These are phyloP conservation scores for Rhamnella rubrinervis DNA, from an alignment of 331 rosid genomes.

Conservation along the genomic window DNA sequence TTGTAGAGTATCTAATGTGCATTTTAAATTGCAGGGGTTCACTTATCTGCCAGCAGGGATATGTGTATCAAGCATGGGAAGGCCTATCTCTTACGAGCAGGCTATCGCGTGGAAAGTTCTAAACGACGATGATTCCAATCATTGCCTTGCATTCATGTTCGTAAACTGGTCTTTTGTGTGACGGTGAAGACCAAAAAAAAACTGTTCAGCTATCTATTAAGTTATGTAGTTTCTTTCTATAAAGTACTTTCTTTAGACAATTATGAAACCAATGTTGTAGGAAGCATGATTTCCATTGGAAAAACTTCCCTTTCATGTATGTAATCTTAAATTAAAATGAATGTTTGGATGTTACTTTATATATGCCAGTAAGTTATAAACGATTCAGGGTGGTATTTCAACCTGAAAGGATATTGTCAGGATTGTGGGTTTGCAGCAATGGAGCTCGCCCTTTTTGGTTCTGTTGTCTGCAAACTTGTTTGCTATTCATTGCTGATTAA, in stretches of 20 bases:
- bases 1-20: background rate
- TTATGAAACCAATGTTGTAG: background rate
- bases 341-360: background rate
- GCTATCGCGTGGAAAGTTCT: constrained; percentile 92
- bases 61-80: constrained; percentile 87
- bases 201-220: constrained; percentile 22
- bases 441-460: background rate
- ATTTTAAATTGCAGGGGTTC: constrained; percentile 54
- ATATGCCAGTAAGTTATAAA: too few relatives aligned
- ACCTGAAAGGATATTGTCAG: too few relatives aligned
- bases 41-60: constrained; percentile 78
- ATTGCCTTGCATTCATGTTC: constrained; percentile 90
- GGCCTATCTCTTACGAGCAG: constrained; percentile 84
- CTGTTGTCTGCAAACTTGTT: too few relatives aligned
- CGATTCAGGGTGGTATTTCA: too few relatives aligned
- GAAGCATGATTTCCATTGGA: constrained; percentile 16
- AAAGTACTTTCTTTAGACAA: constrained; percentile 9
- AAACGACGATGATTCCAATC: constrained; percentile 79
- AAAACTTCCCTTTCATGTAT: background rate
- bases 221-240: constrained; percentile 17
- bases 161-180: constrained; percentile 89
- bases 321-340: background rate
- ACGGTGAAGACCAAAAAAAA: constrained; percentile 21
- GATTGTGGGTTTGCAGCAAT: too few relatives aligned
- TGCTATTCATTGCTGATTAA: too few relatives aligned